Base-by-base conservation (phyloP, 805 yeast species). In the Starmerella vaccinii region DNA sequence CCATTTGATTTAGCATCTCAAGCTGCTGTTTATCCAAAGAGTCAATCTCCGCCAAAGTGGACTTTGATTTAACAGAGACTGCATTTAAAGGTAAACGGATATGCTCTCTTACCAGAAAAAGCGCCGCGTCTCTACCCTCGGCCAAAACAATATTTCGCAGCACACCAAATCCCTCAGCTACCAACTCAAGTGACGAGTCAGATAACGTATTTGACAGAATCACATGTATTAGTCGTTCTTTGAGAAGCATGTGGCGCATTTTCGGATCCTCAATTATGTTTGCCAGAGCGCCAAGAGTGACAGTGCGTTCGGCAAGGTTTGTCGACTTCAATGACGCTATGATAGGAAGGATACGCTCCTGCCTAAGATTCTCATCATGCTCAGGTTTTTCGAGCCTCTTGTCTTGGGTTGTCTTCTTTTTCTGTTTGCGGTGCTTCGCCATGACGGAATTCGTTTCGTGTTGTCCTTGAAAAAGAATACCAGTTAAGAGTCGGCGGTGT, bases 61-160 rank as follows among this genome's bases (percentile, higher is more conserved):
- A 13, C 10, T 21, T 13, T 2, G 38, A 19, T 18, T 45, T 46
- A 3, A 3, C 10, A 12, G 54, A 24, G 3, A 45, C 15, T 3
- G 33, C 19, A 19, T 23, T 26, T 3, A 54, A 6, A 2, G 49
- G 35, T 1, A 16, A 5, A 16, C 39, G 43, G 38, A 90, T 78
- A 54, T 83, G 79, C 16, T 79, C 78, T 62, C 97, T 76, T 84
- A 94, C 83, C 49, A 84, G 64, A 63, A 76, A 78, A 19, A 77
- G 76, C 24, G 87, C 78, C 33, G 86, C 75, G 56, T 86, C 95
- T 59, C 85, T 81, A 19, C 96, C 97, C 66, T 88, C 95, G 61
- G 86, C 95, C 48, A 86, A 72, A 2, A 83, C 81, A 50, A 90
- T 62, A 62, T 84, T 87, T 63, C 95, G 76, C 55, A 92, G 68